Conservation (phyloP, 495 filamentous ascomycete genomes). For the Neurospora sp. region DNA sequence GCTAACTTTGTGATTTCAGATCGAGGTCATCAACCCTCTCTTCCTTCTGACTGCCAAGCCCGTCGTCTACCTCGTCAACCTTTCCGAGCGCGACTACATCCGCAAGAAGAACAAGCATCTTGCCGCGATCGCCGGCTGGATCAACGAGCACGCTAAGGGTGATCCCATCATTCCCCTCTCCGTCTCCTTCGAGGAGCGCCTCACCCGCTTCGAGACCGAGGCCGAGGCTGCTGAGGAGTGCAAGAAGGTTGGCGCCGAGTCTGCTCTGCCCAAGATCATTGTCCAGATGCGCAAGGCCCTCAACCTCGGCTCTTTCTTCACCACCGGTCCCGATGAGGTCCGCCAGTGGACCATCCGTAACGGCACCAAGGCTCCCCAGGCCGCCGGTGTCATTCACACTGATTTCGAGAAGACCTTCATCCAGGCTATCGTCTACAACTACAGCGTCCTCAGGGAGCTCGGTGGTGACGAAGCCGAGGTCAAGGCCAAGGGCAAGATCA, state of each 20-base stretch:
- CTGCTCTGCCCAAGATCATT: constrained; percentile 85
- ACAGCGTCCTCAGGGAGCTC: constrained; percentile 61
- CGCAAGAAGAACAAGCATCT: constrained; percentile 99
- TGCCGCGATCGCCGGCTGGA: constrained; percentile 82
- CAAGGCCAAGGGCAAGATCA: constrained; percentile 87
- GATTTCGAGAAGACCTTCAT: constrained; percentile 99
- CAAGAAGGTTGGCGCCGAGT: constrained; percentile 80
- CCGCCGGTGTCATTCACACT: constrained; percentile 95
- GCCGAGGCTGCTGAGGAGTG: constrained; percentile 77
- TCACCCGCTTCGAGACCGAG: constrained; percentile 67
- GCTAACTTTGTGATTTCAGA: constrained; percentile 42
- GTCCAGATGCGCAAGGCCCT: constrained; percentile 89
- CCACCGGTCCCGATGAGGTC: constrained; percentile 91
- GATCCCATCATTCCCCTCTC: constrained; percentile 92
- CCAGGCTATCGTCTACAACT: constrained; percentile 90
- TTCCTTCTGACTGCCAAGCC: constrained; percentile 95
- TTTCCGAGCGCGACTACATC: constrained; percentile 94
- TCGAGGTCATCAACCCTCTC: constrained; percentile 95
- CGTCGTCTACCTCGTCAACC: constrained; percentile 92
- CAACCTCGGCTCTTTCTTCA: constrained; percentile 92
- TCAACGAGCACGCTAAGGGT: constrained; percentile 78
- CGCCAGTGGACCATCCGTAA: constrained; percentile 97
- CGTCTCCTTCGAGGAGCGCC: constrained; percentile 81
- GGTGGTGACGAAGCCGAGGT: constrained; percentile 84
- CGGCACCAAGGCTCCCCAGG: constrained; percentile 92